These are phyloP conservation scores for Craspedostauros australis DNA, from an alignment of 108 stramenopile species.

Conservation along the genomic window DNA sequence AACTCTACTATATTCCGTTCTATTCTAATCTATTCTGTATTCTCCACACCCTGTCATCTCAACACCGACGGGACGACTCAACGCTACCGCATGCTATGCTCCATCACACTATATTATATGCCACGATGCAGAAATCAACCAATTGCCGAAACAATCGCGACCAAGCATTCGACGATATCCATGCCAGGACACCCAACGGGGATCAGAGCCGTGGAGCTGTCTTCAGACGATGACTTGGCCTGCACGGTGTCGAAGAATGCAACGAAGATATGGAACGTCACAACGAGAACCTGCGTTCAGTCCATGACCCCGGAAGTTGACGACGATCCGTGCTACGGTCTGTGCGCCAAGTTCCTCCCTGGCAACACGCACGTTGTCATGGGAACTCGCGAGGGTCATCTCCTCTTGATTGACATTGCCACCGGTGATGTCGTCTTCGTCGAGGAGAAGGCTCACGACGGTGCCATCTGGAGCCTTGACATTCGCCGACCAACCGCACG, in stretches of 20 bases:
- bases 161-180: constrained; percentile 56
- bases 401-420: constrained; percentile 74
- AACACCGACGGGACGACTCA: no score
- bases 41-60: no score
- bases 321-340: constrained; percentile 64
- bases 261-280: constrained; percentile 93
- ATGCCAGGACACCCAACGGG: constrained; percentile 94
- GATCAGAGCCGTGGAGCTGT: constrained; percentile 86
- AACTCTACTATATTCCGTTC: no score
- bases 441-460: constrained; percentile 80
- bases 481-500: constrained; percentile 48
- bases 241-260: constrained; percentile 82
- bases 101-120: no score
- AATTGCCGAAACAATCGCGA: constrained; percentile 1
- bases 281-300: constrained; percentile 75
- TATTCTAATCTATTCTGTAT: no score
- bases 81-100: no score
- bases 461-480: constrained; percentile 84
- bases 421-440: constrained; percentile 71
- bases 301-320: constrained; percentile 45
- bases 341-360: constrained; percentile 90
- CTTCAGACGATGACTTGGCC: constrained; percentile 82
- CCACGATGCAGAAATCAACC: background rate
- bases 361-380: constrained; percentile 82
- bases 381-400: constrained; percentile 83